A percentile compares a stretch with the other conserved stretches of the same genome.
Evolutionary conservation across 176 grass and related monocot species (phyloP).

Genomic region (Echinochloa phyllopogon): DNA sequence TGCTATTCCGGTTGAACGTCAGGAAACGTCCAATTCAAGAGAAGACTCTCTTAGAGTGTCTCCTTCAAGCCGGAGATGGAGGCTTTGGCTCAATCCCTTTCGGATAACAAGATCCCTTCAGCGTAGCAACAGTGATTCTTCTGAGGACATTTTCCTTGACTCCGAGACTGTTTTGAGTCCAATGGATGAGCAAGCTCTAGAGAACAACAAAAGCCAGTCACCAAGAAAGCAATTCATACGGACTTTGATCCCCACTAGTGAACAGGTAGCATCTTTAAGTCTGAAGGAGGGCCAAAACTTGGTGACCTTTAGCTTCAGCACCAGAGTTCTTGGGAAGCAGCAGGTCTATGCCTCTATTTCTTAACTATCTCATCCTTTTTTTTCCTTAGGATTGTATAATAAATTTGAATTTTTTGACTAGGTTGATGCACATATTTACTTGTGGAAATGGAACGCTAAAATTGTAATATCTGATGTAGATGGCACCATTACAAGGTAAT

Average conservation of each 20-base stretch:
- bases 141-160: conserved; percentile 94
- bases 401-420: conserved; percentile 55
- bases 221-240: conserved; percentile 89
- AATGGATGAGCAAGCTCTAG: conserved; percentile 65
- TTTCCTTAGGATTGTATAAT: conserved; percentile 27
- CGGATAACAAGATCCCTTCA: conserved; percentile 84
- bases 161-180: conserved; percentile 84
- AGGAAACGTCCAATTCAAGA: conserved; percentile 43
- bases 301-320: conserved; percentile 89
- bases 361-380: conserved; percentile 38
- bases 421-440: conserved; percentile 98
- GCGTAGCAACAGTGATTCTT: conserved; percentile 78
- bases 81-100: conserved; percentile 93
- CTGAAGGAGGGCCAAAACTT: conserved; percentile 94
- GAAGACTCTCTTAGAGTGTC: conserved; percentile 71
- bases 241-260: conserved; percentile 95
- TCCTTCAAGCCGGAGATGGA: conserved; percentile 78
- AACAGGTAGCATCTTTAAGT: conserved; percentile 94
- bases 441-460: conserved; percentile 98
- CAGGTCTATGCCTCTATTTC: conserved; percentile 60
- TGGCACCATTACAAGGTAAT: conserved; percentile 98
- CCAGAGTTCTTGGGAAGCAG: conserved; percentile 95
- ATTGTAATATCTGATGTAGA: conserved; percentile 99
- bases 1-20: conserved; percentile 72
- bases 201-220: conserved; percentile 66